Base-by-base conservation (phyloP, 768 basidiomycete species). In the Boletus patriciae region DNA sequence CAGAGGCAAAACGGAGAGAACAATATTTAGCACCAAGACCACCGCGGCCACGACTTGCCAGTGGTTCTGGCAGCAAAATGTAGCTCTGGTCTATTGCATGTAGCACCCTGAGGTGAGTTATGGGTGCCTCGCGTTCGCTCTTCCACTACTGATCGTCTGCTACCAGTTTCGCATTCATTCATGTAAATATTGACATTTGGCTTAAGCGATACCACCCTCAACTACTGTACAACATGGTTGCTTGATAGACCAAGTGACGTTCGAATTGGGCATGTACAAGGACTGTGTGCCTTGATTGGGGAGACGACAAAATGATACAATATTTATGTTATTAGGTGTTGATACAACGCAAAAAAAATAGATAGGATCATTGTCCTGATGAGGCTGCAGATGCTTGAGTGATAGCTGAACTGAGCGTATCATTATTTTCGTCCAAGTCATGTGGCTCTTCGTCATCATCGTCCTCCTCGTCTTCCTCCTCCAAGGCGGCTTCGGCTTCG, bases 401-500 rank as follows among this genome's bases (percentile, higher is more conserved):
- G 34, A 61, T 33, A 23, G 34, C 59, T 59, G 61, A 67, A 50
- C 55, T 21, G 37, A 58, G 50, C 21, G 59, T 41, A n/a, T 46
- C 57, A n/a, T 62, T 54, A 16, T 34, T 52, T 33, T 66, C 65
- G 15, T 69, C 55, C 19, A 51, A 18, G 27, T 61, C 65, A 3
- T 55, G 52, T 38, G 76, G 75, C 51, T 77, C 77, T 34, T 71
- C 74, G n/a, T 75, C 75, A 9, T 76, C 76, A 8, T 79, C 76
- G 29, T 79, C 75, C 1, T 76, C 78, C 11, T 86, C 84, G 37
- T 82, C 84, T 57, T 87, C 83, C 63, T 88, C 88, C 66, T 89
- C 88, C 51, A 87, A 66, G 0, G 86, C 86, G 4, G 88, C 87
- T 61, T 90, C 87, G 0, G 88, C 89, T 60, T 90, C 88, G 0